Evolutionary conservation across 768 basidiomycete species (phyloP).

Genomic region (Agaricus blazei): DNA sequence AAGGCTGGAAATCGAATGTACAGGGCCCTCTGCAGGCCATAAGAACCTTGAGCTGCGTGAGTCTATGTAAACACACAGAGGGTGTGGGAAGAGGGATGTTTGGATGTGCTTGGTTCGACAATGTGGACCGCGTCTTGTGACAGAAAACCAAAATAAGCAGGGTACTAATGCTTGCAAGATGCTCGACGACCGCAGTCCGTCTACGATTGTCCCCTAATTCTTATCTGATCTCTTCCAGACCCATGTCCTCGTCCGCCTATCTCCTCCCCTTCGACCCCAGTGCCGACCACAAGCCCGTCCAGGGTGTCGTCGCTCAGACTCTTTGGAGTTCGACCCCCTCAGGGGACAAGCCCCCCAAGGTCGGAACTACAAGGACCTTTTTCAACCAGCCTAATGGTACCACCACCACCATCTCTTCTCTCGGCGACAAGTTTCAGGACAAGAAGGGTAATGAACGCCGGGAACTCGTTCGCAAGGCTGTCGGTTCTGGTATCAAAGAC

Average conservation of each 20-base stretch:
- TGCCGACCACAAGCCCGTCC: conserved; percentile 21
- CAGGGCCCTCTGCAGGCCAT: too few relatives aligned
- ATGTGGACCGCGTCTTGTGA: too few relatives aligned
- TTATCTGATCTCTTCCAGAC: conserved; percentile 14
- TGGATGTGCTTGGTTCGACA: too few relatives aligned
- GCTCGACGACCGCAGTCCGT: conserved; percentile 16
- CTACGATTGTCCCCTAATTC: conserved; percentile 16
- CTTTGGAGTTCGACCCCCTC: conserved; percentile 51
- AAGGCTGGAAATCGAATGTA: too few relatives aligned
- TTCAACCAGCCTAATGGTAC: conserved; percentile 46
- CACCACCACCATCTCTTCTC: conserved; percentile 51
- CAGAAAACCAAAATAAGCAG: too few relatives aligned
- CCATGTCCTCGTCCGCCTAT: conserved; percentile 52
- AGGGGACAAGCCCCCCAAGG: conserved; percentile 48
- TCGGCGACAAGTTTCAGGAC: conserved; percentile 48
- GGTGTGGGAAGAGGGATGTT: too few relatives aligned
- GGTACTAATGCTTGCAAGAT: conserved; percentile 16
- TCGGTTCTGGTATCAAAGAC: conserved; percentile 70
- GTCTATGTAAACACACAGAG: too few relatives aligned
- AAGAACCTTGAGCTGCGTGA: too few relatives aligned
- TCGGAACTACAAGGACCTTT: conserved; percentile 61
- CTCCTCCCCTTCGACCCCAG: conserved; percentile 53
- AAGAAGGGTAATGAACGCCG: conserved; percentile 44
- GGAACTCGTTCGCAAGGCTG: conserved; percentile 67
- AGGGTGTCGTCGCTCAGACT: conserved; percentile 38